Percentiles rank a stretch among this genome's conserved stretches.
These are phyloP conservation scores for Ogataea henricii DNA, from an alignment of 805 yeast species.

Conservation along the genomic window DNA sequence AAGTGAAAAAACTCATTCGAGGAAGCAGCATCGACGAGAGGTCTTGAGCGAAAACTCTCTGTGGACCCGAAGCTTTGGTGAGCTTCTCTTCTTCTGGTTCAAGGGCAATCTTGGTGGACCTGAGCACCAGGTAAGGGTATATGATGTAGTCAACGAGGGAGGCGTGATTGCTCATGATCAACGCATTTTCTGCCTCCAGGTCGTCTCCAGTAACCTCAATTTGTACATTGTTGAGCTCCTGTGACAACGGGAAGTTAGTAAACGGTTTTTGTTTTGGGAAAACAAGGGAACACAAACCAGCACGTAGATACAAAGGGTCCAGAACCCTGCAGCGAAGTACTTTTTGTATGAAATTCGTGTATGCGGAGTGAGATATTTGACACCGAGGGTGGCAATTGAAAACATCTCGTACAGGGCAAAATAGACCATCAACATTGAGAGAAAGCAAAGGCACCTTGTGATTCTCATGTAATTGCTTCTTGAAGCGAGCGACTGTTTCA, in stretches of 20 bases:
- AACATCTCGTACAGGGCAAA: constrained; percentile 21
- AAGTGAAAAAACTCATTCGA: constrained; percentile 59
- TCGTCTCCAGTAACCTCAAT: constrained; percentile 46
- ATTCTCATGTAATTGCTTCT: constrained; percentile 16
- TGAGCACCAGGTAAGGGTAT: constrained; percentile 44
- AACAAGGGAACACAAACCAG: constrained; percentile 22
- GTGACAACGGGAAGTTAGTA: constrained; percentile 11
- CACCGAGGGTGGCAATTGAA: constrained; percentile 15
- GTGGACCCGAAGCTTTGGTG: constrained; percentile 8
- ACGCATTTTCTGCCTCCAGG: constrained; percentile 39
- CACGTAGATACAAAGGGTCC: constrained; percentile 35
- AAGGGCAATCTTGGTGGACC: constrained; percentile 19
- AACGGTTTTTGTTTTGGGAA: background rate
- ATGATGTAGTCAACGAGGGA: constrained; percentile 68
- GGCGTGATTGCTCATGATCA: constrained; percentile 57
- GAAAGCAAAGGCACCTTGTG: constrained; percentile 24
- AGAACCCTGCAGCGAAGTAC: constrained; percentile 33
- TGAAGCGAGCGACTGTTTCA: constrained; percentile 13
- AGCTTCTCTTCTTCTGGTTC: constrained; percentile 6
- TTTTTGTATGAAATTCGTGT: constrained; percentile 22
- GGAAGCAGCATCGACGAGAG: constrained; percentile 39
- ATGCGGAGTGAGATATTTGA: constrained; percentile 27
- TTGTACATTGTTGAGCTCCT: constrained; percentile 41
- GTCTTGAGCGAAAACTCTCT: constrained; percentile 29
- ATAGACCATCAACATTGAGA: constrained; percentile 22